Base-by-base conservation (phyloP, 2,329 filamentous ascomycete species). In the Elsinoe fawcettii region DNA sequence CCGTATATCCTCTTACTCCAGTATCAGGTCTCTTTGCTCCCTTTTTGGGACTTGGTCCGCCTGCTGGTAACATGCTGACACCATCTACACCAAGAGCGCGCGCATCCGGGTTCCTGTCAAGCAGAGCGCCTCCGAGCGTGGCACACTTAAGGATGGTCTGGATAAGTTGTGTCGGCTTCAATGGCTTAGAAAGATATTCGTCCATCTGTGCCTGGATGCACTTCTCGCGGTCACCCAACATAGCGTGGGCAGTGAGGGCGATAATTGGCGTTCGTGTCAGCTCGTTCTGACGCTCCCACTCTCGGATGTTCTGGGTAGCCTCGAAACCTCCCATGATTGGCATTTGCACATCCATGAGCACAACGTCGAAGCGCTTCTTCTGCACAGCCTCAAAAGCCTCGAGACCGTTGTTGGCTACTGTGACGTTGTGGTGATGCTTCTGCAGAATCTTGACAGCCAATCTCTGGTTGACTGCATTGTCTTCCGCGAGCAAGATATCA, bases 291-390 rank as follows among this genome's bases (percentile, higher is more conserved):
- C 86, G 84, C 71, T 99, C 93, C 71, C 92, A 97, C 70, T 96
- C 90, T 66, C 93, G 84, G 64, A 99, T 99, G 77, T 96, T 96
- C 64, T 85, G 88, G 3, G 93, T 99, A 12, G 93, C 91, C 74
- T 99, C 93, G 69, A 99, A 97, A 44, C 93, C 93, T 69, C 93
- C 93, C 91, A 97, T 97, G 66, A 97, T 88, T n/a, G 93, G 93
- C 93, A 99, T 99, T 71, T 97, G 93, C 16, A 99, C 93, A 69
- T 99, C 93, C 93, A 99, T 99, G 51, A 99, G 80, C 62, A 99
- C 93, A 60, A 96, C 89, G 71, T 99, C 93, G 70, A 95, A 99
- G 69, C 89, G 87, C 74, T 87, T 92, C 69, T 86, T 83, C 78
- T 95, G 91, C 65, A 96, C 85, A n/a, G 88, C 85, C 68, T 96